Evolutionary conservation across 495 filamentous ascomycete genomes (phyloP).

Genomic region (Neurospora sp.): DNA sequence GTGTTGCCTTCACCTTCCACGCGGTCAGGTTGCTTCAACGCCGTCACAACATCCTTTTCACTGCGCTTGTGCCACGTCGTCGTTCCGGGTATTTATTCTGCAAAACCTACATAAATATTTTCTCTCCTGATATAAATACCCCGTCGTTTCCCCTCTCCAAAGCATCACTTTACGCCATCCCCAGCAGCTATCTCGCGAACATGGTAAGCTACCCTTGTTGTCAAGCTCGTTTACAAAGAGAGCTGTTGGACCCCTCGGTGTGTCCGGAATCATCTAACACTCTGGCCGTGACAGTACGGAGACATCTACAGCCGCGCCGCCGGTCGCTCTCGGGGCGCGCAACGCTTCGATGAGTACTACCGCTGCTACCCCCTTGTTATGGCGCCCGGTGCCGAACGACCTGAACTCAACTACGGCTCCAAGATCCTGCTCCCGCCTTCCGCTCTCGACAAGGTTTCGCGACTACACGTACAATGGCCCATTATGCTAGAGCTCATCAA

Average conservation of each 20-base stretch:
- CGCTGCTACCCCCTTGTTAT: constrained; percentile 90
- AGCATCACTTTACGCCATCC: neutral
- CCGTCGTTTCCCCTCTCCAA: too few species aligned
- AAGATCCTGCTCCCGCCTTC: constrained; percentile 95
- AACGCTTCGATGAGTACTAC: constrained; percentile 94
- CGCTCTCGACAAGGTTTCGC: constrained; percentile 87
- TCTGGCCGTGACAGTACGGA: neutral
- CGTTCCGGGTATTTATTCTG: neutral
- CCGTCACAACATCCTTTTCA: neutral
- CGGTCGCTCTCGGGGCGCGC: constrained; percentile 22
- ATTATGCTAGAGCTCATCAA: constrained; percentile 95
- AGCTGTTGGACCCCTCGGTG: neutral
- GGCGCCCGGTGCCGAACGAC: constrained; percentile 85
- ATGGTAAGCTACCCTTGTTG: neutral
- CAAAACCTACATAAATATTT: neutral
- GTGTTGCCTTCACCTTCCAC: neutral
- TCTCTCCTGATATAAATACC: neutral
- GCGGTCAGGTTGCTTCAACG: neutral
- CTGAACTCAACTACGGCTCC: constrained; percentile 87
- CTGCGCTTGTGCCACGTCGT: neutral
- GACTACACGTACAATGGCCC: constrained; percentile 94
- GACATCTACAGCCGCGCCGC: constrained; percentile 2
- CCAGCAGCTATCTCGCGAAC: neutral
- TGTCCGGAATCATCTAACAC: neutral
- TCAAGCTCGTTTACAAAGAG: neutral